Base-by-base conservation (phyloP, 139 green algal genomes). In the Zygnema cylindricum region DNA sequence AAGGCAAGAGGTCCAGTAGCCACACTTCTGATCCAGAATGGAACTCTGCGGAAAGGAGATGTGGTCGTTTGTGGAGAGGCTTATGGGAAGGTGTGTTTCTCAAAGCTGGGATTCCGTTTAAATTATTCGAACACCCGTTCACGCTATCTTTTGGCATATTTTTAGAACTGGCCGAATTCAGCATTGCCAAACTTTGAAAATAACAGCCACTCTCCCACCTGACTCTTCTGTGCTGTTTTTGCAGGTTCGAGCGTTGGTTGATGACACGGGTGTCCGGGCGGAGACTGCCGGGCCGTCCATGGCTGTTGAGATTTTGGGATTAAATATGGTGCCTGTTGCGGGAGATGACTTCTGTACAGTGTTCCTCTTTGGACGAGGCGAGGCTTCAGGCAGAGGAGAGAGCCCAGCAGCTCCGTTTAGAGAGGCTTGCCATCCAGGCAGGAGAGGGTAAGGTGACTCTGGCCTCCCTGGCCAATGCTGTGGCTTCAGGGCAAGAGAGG, bases 11-110 rank as follows among this genome's bases (percentile, higher is more conserved):
- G 97, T 23, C 82, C 97, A 1, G 92, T 98, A 21, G 95, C 96
- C 55, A 98, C 95, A 7, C 63, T 99, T 89, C 93, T 99, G 55
- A 96, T 99, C 78, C 93, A 95, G 87, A 93, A 92, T 1, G 97
- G 97, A 69, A 98, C 96, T 43, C 94, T 99, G 86, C 91, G 89
- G 23, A 83, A 94, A 2, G 97, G 97, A 16, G 97, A 99, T 86
- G 88, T 96, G 1, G 88, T 99, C 1, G 81, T 93, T 1, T 93
- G 94, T 32, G 96, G 96, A 32, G 92, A 92, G 0, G 88, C 89
- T 21, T 96, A 95, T 69, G 96, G 96, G 82, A 98, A 96, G 94
- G 95, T 96, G 63, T 63, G 81, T 35, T 43, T 54, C 54, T 82
- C 1, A 55, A 1, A n/a, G n/a, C n/a, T n/a, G n/a, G n/a, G n/a